phyloP scores from a whole-genome alignment of 2,329 filamentous ascomycete genomes.

The Ceratocystis albifundus region DNA sequence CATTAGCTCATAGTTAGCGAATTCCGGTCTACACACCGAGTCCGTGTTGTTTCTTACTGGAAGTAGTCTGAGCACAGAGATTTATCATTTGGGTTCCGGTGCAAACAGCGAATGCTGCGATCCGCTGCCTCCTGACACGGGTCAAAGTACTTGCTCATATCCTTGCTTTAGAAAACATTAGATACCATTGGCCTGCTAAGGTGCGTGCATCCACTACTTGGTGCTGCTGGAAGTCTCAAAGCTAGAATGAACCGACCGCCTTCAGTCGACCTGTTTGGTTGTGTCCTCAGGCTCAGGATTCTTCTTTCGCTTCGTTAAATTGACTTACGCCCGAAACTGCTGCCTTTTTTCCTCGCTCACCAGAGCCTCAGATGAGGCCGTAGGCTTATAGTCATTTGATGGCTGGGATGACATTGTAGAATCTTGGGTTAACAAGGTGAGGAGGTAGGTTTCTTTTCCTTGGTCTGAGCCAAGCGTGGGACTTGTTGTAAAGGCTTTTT shows the following conservation, averaged over 20 bases:
- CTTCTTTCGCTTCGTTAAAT: no score
- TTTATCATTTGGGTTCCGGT: conserved; percentile 75
- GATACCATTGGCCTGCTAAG: background rate
- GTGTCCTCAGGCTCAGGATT: no score
- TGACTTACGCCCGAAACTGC: conserved; percentile 22
- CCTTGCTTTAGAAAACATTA: conserved; percentile 51
- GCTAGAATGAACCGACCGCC: background rate
- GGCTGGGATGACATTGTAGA: conserved; percentile 17
- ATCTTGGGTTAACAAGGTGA: background rate
- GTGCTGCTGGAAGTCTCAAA: background rate
- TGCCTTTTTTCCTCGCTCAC: conserved; percentile 18
- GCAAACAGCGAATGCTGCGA: conserved; percentile 74
- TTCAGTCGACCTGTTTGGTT: background rate
- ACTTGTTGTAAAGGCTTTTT: no score
- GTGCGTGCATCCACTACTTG: background rate
- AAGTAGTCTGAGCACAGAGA: conserved; percentile 94
- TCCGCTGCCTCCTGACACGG: conserved; percentile 89
- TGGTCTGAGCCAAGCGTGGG: no score
- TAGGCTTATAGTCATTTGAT: conserved; percentile 12
- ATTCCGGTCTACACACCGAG: background rate
- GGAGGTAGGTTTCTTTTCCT: no score
- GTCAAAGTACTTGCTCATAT: conserved; percentile 80
- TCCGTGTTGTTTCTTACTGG: conserved; percentile 50
- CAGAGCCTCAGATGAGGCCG: conserved; percentile 1
- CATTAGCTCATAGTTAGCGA: background rate